Base-by-base conservation (phyloP, 768 basidiomycete species). In the Tulasnella sp. region DNA sequence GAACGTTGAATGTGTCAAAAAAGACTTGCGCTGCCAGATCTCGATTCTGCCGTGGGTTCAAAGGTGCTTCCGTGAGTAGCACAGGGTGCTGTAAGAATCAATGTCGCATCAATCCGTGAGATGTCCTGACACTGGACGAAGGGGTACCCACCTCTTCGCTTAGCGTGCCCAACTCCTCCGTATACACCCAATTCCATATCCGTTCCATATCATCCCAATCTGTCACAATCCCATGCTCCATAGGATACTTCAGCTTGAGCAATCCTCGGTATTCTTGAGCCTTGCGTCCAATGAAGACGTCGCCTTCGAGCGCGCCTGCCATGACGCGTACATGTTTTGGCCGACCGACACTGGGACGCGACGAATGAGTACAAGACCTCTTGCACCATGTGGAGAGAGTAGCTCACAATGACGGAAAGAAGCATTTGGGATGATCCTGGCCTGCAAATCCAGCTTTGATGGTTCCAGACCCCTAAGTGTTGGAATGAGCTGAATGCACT, bases 141-240 rank as follows among this genome's bases (percentile, higher is more conserved):
- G 22, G 11, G 30, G 11, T 34, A 65, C 76, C 60, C 63, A 94
- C 94, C 83, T 98, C 94, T 76, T 98, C 96, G 68, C 91, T 93
- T 65, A 97, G 74, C 3, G 93, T 96, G 21, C 90, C 88, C 46
- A 98, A 75, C 68, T 96, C 94, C 69, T 98, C 92, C 21, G 88
- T 84, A 69, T 97, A 99, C 49, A 98, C 87, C 85, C 91, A 93
- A 64, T 80, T 87, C 96, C 96, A 99, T 78, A 99, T 97, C 61
- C 89, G 83, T 71, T 99, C 96, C 96, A 99, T 99, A 69, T 99
- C 96, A 69, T 99, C 96, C 94, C 96, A 99, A 74, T 99, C 91
- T 38, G 89, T 94, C 8, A 99, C 96, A 61, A 99, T 92, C 11
- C 96, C 96, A 70, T 98, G 96, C 70, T 94, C 91, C 85, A 99